Evolutionary conservation across 495 filamentous ascomycete species (phyloP), one percentile per base, ranked within the genome.

Genomic region (Xylaria grammica): DNA sequence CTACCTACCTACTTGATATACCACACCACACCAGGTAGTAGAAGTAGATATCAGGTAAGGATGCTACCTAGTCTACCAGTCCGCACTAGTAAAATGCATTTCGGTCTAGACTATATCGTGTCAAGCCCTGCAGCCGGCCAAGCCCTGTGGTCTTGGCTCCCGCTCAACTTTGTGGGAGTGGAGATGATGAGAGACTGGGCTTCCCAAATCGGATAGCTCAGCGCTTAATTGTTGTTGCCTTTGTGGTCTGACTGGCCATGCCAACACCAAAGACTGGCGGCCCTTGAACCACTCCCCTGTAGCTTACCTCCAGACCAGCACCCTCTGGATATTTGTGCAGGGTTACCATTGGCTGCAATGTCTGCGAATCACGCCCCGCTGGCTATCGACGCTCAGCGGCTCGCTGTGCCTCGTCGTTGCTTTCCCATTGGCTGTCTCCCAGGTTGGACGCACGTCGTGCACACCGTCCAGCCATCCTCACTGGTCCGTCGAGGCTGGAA

Each of bases 381-480:
- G 60, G 50, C 49, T 24, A 13, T 55, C 60, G 34, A 63, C 48
- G 60, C 49, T 48, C 59, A 62, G 72, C 69, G 72, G 64, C 69
- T 72, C 69, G 67, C 69, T 67, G 24, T 65, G 45, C 15, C 36
- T 30, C 53, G 58, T 13, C 42, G 17, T n/a, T n/a, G 44, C 62
- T 24, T 44, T 63, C 65, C 51, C 57, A 74, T 74, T 74, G 72
- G 72, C 62, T 22, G 15, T n/a, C 32, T 22, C 17, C 10, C 53
- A 50, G 26, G 30, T 22, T 45, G 63, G 62, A 65, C 66, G 72
- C 69, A 68, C 69, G 63, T 68, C 56, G 69, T 72, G 72, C 72
- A 72, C 72, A 69, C 65, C 63, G 45, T 67, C 58, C 58, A 54
- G 69, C 65, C 63, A 53, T 68, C 59, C 65, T 70, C 61, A 74